Evolutionary conservation across 306 rosid species (phyloP), one percentile per base, ranked within the genome.

Genomic region (Gleditsia sinensis): DNA sequence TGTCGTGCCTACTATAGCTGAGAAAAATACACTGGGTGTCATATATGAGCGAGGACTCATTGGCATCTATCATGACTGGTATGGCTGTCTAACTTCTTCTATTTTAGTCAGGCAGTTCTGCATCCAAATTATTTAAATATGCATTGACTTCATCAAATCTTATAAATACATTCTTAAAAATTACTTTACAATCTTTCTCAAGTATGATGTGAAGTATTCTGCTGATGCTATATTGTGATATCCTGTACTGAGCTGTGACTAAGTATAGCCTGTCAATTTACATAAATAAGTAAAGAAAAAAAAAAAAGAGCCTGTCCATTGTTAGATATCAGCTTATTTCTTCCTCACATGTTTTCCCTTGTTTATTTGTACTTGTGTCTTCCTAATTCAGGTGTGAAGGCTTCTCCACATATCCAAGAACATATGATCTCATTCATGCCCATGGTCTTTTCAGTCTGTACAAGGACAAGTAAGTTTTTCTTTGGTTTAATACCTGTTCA

Each of bases 21-120:
- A 94, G 80, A 88, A 83, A 87, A 81, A 69, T 56, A 88, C 95
- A 0, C 83, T 94, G 24, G 96, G 97, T 62, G 87, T 77, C 57
- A 68, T 91, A 51, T 94, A 87, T 69, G 92, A 92, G 71, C 85
- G 96, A 69, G 96, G 99, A 62, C 82, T 95, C 69, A 88, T 87
- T 49, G 99, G 98, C 69, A 95, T 95, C 84, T 92, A 88, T 77
- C 99, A 95, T 66, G 94, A 95, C 80, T 95, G 99, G 97, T 95
- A 87, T 75, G 12, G 32, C 42, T 62, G 69, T 74, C 67, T 76
- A 68, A 42, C 76, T 51, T 56, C 64, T 33, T 72, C 39, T 45
- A 21, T 67, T 68, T 59, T 12, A 34, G 71, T 40, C 7, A 19
- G 14, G 51, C 36, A 17, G 56, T 66, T 62, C 49, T 57, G 13